A percentile compares a stretch with the other conserved stretches of the same genome.
phyloP scores from a whole-genome alignment of 2,329 filamentous ascomycete genomes.

The Aspergillus floridensis region DNA sequence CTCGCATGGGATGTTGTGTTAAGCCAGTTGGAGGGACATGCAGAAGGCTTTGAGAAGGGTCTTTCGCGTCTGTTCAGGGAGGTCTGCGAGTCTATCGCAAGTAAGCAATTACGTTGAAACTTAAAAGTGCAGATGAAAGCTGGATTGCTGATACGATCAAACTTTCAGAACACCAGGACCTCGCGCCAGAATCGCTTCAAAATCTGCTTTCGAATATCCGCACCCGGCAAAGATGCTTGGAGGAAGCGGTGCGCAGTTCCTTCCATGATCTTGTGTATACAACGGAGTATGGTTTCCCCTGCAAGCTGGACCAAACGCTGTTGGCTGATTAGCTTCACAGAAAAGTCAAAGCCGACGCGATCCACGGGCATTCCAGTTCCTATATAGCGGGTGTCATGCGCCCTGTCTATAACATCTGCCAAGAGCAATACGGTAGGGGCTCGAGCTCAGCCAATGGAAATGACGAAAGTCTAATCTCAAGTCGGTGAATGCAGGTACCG shows the following conservation, averaged over 20 bases:
- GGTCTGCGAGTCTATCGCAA: not conserved
- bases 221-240: slow-evolving; percentile 3
- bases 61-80: not conserved
- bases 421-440: slow-evolving; percentile 1
- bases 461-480: no score
- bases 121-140: no score
- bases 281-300: not conserved
- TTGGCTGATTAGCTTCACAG: not conserved
- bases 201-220: slow-evolving; percentile 1
- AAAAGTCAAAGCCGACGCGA: slow-evolving; percentile 6
- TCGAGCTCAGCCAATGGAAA: no score
- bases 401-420: slow-evolving; percentile 12
- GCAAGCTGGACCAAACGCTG: not conserved
- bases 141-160: not conserved
- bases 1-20: not conserved
- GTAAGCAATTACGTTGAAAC: not conserved
- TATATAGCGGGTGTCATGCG: slow-evolving; percentile 14
- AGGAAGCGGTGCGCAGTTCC: not conserved
- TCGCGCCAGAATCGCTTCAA: not conserved
- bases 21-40: not conserved
- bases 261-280: not conserved
- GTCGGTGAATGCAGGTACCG: not conserved
- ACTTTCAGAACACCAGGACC: not conserved
- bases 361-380: slow-evolving; percentile 11
- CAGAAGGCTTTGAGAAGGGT: not conserved